Evolutionary conservation across 805 yeast species (phyloP), one percentile per base, ranked within the genome.

Genomic region (Helenozyma baotianmanensis): DNA sequence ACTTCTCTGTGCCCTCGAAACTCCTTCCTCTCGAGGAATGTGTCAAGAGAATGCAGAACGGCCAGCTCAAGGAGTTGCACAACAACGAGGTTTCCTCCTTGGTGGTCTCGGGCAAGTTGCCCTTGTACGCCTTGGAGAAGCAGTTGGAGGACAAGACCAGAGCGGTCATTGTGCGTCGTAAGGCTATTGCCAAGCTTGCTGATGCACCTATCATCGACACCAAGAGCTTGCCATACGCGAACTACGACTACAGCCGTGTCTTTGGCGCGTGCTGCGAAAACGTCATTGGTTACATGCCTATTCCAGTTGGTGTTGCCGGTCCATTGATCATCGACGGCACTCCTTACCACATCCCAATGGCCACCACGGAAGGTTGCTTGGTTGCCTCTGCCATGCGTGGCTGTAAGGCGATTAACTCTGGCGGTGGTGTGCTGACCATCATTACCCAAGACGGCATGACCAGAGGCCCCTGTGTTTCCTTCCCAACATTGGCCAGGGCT

Each of bases 341-440:
- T 45, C 79, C 94, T 29, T 82, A 74, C 58, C 95, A 88, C 61
- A 80, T 92, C 47, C 99, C 99, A 24, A 87, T 92, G 95, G 99
- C 99, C 17, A 92, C 99, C 12, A 92, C 98, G 22, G 99, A 92
- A 67, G 99, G 99, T 33, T 94, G 97, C 64, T 72, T 92, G 38
- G 97, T 92, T 46, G 99, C 99, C 4, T 88, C 97, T 13, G 82
- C 98, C 10, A 90, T 87, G 95, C 83, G 99, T 63, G 99, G 99
- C 46, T 92, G 97, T 69, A 92, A 92, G 58, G 97, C 97, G 17
- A 83, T 92, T 46, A 92, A 92, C 58, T 80, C 90, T 6, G 98
- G 98, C 39, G 97, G 97, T 32, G 99, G 99, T 60, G 95, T 84
- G 18, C 68, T 76, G 31, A 86, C 98, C 19, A 95, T 90, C 16